Percentiles rank a stretch among this genome's conserved stretches.
Conservation (phyloP, 805 yeast species). For the Ogataea trehaloabstinens region DNA sequence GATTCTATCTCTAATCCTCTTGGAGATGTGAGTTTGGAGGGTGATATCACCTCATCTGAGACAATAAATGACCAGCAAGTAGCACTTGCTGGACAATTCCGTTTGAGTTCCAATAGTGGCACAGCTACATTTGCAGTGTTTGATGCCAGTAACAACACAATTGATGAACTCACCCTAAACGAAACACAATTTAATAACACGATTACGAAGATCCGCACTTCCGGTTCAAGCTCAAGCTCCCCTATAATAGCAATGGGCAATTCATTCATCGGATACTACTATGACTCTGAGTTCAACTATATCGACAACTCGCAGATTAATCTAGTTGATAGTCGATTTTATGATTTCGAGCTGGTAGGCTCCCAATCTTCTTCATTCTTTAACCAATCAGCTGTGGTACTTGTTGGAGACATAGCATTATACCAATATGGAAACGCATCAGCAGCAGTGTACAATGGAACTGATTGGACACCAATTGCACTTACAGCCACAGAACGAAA, state of each 20-base stretch:
- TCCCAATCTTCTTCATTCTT: slow-evolving; percentile 39
- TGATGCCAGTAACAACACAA: slow-evolving; percentile 44
- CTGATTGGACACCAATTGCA: slow-evolving; percentile 63
- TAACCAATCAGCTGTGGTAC: slow-evolving; percentile 45
- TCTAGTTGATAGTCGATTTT: slow-evolving; percentile 35
- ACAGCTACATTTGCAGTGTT: slow-evolving; percentile 46
- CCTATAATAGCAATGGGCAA: slow-evolving; percentile 43
- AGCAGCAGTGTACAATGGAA: slow-evolving; percentile 65
- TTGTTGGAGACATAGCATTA: slow-evolving; percentile 56
- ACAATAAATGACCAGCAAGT: slow-evolving; percentile 40
- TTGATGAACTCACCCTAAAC: slow-evolving; percentile 20
- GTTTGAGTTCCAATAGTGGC: slow-evolving; percentile 21
- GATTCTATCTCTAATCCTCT: slow-evolving; percentile 52
- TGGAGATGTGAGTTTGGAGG: slow-evolving; percentile 35
- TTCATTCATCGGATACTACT: slow-evolving; percentile 36
- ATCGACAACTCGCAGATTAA: slow-evolving; percentile 36
- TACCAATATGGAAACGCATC: slow-evolving; percentile 53
- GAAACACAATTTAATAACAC: slow-evolving; percentile 32
- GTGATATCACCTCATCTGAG: slow-evolving; percentile 53
- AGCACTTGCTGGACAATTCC: slow-evolving; percentile 52
- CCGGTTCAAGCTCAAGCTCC: slow-evolving; percentile 31
- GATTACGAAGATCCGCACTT: slow-evolving; percentile 23
- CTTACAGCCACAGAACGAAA: slow-evolving; percentile 38
- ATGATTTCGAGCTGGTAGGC: slow-evolving; percentile 35
- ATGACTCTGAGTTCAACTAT: slow-evolving; percentile 48